Percentiles rank a stretch among this genome's conserved stretches.
phyloP scores from a whole-genome alignment of 345 rosid genomes.

The Salix purpurea region DNA sequence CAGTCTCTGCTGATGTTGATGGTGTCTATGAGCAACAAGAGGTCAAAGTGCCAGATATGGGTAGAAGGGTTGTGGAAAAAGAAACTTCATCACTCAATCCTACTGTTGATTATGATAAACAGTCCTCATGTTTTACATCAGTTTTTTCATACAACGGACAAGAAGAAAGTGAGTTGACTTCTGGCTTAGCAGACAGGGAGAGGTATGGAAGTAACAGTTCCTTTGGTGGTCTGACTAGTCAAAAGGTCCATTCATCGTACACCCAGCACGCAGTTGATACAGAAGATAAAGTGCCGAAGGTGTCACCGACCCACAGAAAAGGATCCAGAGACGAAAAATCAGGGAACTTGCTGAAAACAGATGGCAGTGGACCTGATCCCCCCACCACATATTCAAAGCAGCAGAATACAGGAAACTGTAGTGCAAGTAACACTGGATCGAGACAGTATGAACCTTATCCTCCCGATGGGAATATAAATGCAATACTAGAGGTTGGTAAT shows the following conservation, averaged over 20 bases:
- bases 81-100: slow-evolving; percentile 45
- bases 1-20: slow-evolving; percentile 42
- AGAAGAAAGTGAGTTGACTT: slow-evolving; percentile 51
- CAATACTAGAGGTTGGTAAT: slow-evolving; percentile 70
- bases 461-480: slow-evolving; percentile 65
- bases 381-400: slow-evolving; percentile 41
- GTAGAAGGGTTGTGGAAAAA: slow-evolving; percentile 60
- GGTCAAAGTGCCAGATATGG: slow-evolving; percentile 43
- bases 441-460: slow-evolving; percentile 50
- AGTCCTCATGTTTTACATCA: slow-evolving; percentile 41
- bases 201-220: slow-evolving; percentile 45
- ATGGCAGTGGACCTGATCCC: slow-evolving; percentile 44
- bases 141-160: slow-evolving; percentile 39
- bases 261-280: slow-evolving; percentile 50
- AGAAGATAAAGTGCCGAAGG: slow-evolving; percentile 77
- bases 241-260: slow-evolving; percentile 39
- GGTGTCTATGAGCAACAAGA: slow-evolving; percentile 57
- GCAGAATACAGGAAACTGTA: slow-evolving; percentile 35
- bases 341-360: slow-evolving; percentile 53
- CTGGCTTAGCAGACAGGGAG: slow-evolving; percentile 53
- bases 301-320: slow-evolving; percentile 82
- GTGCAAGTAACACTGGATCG: slow-evolving; percentile 38
- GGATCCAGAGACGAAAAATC: slow-evolving; percentile 64
- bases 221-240: slow-evolving; percentile 48
- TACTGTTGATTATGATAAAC: slow-evolving; percentile 45